Evolutionary conservation across 2,329 filamentous ascomycete species (phyloP), one percentile per base, ranked within the genome.

Genomic region (Penicillium sp.): DNA sequence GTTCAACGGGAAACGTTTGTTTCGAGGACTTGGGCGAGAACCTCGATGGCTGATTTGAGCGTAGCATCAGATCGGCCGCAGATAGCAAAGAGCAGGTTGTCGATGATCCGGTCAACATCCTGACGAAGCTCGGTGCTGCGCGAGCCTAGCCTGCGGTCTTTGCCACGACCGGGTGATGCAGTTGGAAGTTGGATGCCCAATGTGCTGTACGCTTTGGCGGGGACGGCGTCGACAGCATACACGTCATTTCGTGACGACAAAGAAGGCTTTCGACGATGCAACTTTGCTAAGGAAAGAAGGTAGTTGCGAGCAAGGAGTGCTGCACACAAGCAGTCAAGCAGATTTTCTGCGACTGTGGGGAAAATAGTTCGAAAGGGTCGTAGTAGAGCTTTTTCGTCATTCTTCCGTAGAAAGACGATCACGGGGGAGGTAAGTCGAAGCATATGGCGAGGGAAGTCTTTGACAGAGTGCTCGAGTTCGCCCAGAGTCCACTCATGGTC

Each of bases 401-500:
- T 77, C 38, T 74, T 69, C 20, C 75, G 71, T 17, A 78, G 63
- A 57, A 75, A 72, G 49, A 77, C 71, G 5, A 78, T 74, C 15
- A 76, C 75, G 14, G 75, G 75, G 0, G 75, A 78, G 5, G 75
- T 75, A 10, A 78, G 67, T 17, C 69, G 71, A 5, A 77, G 69
- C 67, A 73, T 73, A 41, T 71, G 66, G 11, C 68, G 70, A 17
- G 75, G 73, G 17, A 72, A 75, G 17, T 74, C 71, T 39, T 72
- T 75, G 12, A 76, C 69, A 1, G 73, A 75, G 28, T 73, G 67
- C 12, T 77, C 75, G 25, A 78, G 67, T 61, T 77, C 73, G 35
- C 76, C 72, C 1, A 78, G 65, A 5, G 74, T 73, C 75, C 75
- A 78, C 57, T 77, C 75, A 49, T 76, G 72, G 54, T 77, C 73